Evolutionary conservation across 2,329 filamentous ascomycete genomes (phyloP), one percentile per base, ranked within the genome.

Genomic region (Sordariomycetes sp.): DNA sequence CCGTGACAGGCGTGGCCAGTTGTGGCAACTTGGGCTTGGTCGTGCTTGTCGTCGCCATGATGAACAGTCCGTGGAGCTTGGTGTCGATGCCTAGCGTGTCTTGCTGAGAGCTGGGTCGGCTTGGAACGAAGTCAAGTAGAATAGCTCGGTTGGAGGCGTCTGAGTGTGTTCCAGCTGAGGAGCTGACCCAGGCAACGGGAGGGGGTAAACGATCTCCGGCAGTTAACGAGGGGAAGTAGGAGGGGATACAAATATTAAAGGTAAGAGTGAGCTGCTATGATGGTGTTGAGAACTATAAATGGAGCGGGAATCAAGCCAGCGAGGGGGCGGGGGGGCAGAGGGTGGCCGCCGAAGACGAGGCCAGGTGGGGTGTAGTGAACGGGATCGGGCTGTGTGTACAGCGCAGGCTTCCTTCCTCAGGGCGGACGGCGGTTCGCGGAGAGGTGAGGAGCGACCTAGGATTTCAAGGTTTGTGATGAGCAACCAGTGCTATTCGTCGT

Each of bases 1-100:
- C 78, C 61, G 81, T 81, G 69, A 81, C 72, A 55, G 82, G 81
- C 62, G 82, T 85, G 63, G 78, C 75, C 69, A 86, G 76, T 71
- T 80, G 78, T 63, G 77, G 71, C 66, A 82, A 75, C 78, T 78
- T 85, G 64, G 81, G 81, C 68, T 79, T 80, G 65, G 66, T 67
- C 58, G 73, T 58, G 54, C 54, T 55, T 57, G 60, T 50, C 51
- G 59, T 55, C 35, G 60, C 59, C 60, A 61, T 61, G 55, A 42
- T 56, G 59, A 39, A 28, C 32, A 34, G 45, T 50, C n/a, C 39
- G 39, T 17, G 39, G 39, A n/a, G 15, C 15, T 45, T 7, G 39
- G n/a, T 45, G 39, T 55, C 22, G 45, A 42, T 32, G 15, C 25
- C 48, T n/a, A 34, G 25, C 12, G 48, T 52, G n/a, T 45, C 22